Percentiles rank a stretch among this genome's conserved stretches.
Conservation (phyloP, 2,329 filamentous ascomycete species). For the Pezicula carpinea region DNA sequence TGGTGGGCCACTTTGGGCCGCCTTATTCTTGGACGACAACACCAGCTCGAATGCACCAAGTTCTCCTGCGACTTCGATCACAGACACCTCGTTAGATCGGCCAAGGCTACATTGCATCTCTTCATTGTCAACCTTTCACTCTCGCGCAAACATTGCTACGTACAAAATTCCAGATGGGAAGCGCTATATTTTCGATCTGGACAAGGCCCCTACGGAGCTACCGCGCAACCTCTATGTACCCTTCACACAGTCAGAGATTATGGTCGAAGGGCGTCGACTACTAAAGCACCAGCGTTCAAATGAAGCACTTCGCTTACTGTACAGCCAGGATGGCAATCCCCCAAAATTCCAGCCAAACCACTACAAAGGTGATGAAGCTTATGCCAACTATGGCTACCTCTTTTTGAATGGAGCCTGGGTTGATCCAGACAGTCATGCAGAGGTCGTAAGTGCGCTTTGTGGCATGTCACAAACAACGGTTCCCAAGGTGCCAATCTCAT, state of each 20-base stretch:
- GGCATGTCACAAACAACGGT: background rate
- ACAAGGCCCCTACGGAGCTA: no score
- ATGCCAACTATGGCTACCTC: constrained; percentile 24
- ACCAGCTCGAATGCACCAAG: background rate
- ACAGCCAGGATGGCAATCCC: background rate
- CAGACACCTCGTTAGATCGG: background rate
- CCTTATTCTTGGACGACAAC: background rate
- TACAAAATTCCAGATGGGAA: no score
- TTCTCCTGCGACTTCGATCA: no score
- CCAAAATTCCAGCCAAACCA: constrained; percentile 12
- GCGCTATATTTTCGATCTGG: no score
- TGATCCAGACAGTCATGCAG: constrained; percentile 24
- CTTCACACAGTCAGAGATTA: no score
- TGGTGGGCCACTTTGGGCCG: background rate
- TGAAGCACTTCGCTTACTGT: background rate
- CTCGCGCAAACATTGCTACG: no score
- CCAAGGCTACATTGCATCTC: background rate
- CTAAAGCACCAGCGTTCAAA: background rate
- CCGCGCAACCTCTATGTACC: no score
- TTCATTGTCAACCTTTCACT: no score
- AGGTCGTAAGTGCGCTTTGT: constrained; percentile 15
- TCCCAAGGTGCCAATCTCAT: background rate
- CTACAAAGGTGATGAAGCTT: constrained; percentile 16
- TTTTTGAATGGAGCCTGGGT: constrained; percentile 19
- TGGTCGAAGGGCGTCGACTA: background rate